These are phyloP conservation scores for Pestalotiopsis sp. DNA, from an alignment of 2,329 filamentous ascomycete species.

Conservation along the genomic window DNA sequence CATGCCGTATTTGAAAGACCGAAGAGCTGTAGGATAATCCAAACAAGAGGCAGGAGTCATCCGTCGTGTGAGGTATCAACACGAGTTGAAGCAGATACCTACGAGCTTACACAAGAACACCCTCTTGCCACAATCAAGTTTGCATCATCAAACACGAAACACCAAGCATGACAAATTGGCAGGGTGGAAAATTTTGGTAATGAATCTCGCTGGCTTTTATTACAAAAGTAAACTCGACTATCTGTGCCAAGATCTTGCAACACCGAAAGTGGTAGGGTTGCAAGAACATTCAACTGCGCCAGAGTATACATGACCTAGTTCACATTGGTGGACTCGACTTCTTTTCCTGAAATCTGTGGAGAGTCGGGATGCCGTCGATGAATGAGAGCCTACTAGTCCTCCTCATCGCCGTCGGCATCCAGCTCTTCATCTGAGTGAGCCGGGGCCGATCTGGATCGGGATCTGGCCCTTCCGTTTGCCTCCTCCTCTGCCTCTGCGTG, in stretches of 20 bases:
- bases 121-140: no score
- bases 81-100: no score
- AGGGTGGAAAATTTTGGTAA: not conserved
- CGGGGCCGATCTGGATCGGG: constrained; percentile 12
- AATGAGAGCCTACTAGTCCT: constrained; percentile 22
- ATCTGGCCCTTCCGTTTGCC: constrained; percentile 14
- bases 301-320: not conserved
- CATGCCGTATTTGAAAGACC: no score
- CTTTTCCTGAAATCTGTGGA: not conserved
- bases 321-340: not conserved
- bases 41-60: no score
- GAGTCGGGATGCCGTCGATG: not conserved
- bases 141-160: not conserved
- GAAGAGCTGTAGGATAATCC: no score
- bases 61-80: no score
- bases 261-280: not conserved
- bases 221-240: not conserved
- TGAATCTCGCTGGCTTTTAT: not conserved
- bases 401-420: constrained; percentile 30
- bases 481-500: constrained; percentile 28
- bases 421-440: constrained; percentile 26
- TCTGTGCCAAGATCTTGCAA: no score
- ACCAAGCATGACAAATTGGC: not conserved
- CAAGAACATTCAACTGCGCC: not conserved
- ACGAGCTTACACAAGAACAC: no score